phyloP scores from a whole-genome alignment of 1,284 basidiomycete species.

The Lentinula novae-zelandiae region DNA sequence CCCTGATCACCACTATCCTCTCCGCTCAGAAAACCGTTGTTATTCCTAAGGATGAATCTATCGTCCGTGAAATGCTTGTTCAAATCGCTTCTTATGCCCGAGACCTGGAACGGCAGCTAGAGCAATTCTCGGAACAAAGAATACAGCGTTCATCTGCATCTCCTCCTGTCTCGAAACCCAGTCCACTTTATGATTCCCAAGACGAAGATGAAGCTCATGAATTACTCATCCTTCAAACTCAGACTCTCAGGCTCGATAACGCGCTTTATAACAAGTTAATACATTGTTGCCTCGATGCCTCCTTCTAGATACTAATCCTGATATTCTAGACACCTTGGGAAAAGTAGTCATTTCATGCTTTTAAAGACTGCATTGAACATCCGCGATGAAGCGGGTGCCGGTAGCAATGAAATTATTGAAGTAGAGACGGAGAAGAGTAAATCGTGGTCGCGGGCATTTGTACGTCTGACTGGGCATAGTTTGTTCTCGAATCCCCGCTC shows the following conservation, averaged over 20 bases:
- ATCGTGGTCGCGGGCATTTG: constrained; percentile 9
- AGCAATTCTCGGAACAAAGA: background rate
- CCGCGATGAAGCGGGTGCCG: background rate
- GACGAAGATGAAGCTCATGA: background rate
- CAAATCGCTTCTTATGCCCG: constrained; percentile 8
- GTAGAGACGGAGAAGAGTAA: background rate
- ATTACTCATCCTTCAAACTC: background rate
- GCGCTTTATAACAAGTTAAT: constrained; percentile 32
- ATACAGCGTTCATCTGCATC: background rate
- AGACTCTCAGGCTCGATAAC: background rate
- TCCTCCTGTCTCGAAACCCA: background rate
- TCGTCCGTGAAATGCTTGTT: constrained; percentile 5
- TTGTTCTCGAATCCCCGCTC: too few relatives aligned
- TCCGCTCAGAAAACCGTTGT: background rate
- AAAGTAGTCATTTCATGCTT: constrained; percentile 6
- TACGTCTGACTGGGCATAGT: background rate
- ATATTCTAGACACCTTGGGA: background rate
- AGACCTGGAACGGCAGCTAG: constrained; percentile 3
- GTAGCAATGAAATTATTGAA: background rate
- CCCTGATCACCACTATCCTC: constrained; percentile 1
- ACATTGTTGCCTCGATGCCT: too few relatives aligned
- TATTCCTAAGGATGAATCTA: constrained; percentile 10
- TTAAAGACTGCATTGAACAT: constrained; percentile 8
- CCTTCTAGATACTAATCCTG: background rate
- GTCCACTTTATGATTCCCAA: background rate